Evolutionary conservation across 2,329 filamentous ascomycete genomes (phyloP).

Genomic region (Apiospora kogelbergensis): DNA sequence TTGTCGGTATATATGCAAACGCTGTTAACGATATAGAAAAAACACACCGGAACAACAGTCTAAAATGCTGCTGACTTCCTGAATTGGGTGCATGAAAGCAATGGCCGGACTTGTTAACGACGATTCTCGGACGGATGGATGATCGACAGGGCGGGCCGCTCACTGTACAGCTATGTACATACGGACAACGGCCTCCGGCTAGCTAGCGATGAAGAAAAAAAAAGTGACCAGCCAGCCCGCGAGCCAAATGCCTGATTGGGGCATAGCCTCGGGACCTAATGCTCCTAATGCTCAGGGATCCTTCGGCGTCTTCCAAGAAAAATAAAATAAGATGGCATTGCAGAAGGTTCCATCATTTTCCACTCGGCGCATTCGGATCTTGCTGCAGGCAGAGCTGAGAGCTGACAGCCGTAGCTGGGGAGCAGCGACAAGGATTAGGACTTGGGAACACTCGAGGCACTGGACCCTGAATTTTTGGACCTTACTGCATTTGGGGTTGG

Average conservation of each 20-base stretch:
- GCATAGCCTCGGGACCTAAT: not conserved
- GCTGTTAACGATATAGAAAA: no score
- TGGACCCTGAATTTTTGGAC: no score
- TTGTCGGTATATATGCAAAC: no score
- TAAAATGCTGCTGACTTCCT: not conserved
- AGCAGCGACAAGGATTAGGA: not conserved
- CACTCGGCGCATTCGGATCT: not conserved
- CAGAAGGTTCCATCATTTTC: no score
- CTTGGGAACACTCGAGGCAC: no score
- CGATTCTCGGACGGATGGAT: not conserved
- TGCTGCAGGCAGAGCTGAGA: not conserved
- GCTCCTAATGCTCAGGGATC: not conserved
- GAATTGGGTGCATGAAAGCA: no score
- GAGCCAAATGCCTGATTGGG: not conserved
- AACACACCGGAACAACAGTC: no score
- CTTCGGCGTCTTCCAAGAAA: not conserved
- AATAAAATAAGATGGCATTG: not conserved
- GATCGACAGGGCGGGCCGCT: not conserved
- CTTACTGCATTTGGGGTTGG: no score
- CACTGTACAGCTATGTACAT: no score
- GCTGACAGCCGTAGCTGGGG: not conserved
- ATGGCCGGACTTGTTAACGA: not conserved
- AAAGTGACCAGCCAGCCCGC: not conserved
- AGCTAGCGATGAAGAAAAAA: not conserved
- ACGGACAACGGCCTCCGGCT: not conserved